These are phyloP conservation scores for Calocera viscosa DNA, from an alignment of 768 basidiomycete genomes.

Conservation along the genomic window DNA sequence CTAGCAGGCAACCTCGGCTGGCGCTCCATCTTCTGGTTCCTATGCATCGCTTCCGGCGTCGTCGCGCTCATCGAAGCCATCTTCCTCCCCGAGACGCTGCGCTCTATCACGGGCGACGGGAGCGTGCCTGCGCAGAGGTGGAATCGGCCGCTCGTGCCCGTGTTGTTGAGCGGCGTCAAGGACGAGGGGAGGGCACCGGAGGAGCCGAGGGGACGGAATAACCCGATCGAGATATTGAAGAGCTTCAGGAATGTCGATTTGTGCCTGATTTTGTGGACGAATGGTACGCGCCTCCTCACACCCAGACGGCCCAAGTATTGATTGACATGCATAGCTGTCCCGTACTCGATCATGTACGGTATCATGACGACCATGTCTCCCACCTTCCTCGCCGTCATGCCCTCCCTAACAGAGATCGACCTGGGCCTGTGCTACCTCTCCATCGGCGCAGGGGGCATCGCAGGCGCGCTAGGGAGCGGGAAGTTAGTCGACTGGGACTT, in stretches of 20 bases:
- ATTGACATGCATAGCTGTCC: not conserved
- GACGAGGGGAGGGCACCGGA: conserved; percentile 17
- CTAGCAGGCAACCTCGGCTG: conserved; percentile 34
- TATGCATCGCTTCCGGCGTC: conserved; percentile 38
- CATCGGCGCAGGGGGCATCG: not conserved
- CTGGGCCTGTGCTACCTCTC: not conserved
- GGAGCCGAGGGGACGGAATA: conserved; percentile 13
- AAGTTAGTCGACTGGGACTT: conserved; percentile 17
- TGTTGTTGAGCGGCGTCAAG: conserved; percentile 17
- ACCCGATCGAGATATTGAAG: not conserved
- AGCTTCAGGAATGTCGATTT: not conserved
- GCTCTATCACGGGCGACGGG: conserved; percentile 24
- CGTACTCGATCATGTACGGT: not conserved
- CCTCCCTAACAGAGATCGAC: not conserved
- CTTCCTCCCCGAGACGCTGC: conserved; percentile 21
- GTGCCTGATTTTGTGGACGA: not conserved
- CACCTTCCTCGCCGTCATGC: not conserved
- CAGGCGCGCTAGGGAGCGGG: not conserved
- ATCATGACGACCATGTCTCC: not conserved
- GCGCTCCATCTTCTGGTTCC: conserved; percentile 54
- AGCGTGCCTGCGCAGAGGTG: conserved; percentile 21
- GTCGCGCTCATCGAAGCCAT: conserved; percentile 22
- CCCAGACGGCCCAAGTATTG: not conserved
- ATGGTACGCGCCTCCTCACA: not conserved
- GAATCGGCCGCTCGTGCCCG: conserved; percentile 23